Conservation (phyloP, 345 rosid species). For the Ceriops tagal region DNA sequence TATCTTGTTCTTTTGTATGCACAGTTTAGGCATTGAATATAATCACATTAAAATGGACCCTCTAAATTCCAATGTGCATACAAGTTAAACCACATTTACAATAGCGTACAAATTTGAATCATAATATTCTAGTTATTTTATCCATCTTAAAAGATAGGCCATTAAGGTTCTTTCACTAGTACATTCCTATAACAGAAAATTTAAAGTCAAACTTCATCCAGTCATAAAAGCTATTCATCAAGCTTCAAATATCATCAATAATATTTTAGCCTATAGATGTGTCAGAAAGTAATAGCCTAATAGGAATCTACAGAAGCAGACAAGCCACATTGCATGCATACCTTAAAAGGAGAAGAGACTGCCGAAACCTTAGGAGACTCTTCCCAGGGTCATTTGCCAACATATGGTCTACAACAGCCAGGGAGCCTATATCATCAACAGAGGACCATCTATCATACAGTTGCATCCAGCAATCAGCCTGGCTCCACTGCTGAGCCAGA, state of each 20-base stretch:
- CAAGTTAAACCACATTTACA: background rate
- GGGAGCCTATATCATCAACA: slow-evolving; percentile 9
- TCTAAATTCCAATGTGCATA: background rate
- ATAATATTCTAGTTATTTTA: background rate
- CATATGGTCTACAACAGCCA: slow-evolving; percentile 1
- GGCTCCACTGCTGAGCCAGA: slow-evolving; percentile 3
- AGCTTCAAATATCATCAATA: background rate
- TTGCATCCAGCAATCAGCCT: slow-evolving; percentile 5
- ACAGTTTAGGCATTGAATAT: too few relatives aligned
- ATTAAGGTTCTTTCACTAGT: background rate
- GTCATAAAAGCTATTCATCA: background rate
- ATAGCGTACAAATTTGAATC: background rate
- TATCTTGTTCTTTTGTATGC: too few relatives aligned
- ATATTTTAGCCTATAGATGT: too few relatives aligned
- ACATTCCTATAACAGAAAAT: background rate
- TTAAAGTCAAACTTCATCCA: too few relatives aligned
- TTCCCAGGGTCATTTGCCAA: slow-evolving; percentile 6
- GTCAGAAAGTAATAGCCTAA: too few relatives aligned
- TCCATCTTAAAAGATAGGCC: background rate
- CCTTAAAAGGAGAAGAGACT: slow-evolving; percentile 4
- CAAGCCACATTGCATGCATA: background rate
- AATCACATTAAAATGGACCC: too few relatives aligned
- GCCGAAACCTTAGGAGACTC: background rate
- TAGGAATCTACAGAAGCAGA: background rate
- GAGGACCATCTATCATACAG: slow-evolving; percentile 6